These are phyloP conservation scores for Leccinum aurantiacum DNA, from an alignment of 768 basidiomycete genomes.

Conservation along the genomic window DNA sequence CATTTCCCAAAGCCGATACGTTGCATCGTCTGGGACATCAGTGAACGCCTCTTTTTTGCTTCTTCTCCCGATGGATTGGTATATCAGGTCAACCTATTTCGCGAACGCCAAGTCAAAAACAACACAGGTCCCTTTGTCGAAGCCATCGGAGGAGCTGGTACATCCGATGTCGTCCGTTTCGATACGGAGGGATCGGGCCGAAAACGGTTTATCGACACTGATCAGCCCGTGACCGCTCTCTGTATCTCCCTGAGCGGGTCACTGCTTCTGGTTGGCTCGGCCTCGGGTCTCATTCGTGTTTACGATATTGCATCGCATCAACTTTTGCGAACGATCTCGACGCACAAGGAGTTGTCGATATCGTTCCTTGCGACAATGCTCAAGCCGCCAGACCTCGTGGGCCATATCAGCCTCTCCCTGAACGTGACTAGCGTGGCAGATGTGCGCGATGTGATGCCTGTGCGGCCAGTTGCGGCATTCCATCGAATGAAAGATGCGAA, in stretches of 20 bases:
- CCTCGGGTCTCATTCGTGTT: constrained; percentile 67
- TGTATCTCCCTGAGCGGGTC: constrained; percentile 76
- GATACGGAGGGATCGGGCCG: constrained; percentile 49
- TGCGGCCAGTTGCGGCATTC: constrained; percentile 66
- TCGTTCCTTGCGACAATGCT: constrained; percentile 76
- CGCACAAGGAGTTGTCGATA: constrained; percentile 67
- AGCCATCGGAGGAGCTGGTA: constrained; percentile 74
- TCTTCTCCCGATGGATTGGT: constrained; percentile 74
- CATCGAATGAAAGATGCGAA: constrained; percentile 71
- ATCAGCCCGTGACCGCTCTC: constrained; percentile 69
- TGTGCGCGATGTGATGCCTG: constrained; percentile 59
- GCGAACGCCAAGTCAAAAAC: constrained; percentile 54
- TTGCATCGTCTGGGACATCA: constrained; percentile 72
- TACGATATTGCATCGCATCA: constrained; percentile 93
- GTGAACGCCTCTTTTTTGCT: constrained; percentile 88
- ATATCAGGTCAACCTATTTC: constrained; percentile 78
- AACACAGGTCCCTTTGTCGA: constrained; percentile 51
- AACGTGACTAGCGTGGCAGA: constrained; percentile 35
- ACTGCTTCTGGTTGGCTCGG: constrained; percentile 80
- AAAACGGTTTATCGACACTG: constrained; percentile 67
- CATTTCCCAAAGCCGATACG: constrained; percentile 78
- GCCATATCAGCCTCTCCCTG: constrained; percentile 64
- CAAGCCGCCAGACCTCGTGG: constrained; percentile 84
- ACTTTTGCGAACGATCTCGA: constrained; percentile 74
- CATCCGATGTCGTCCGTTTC: constrained; percentile 69